These are phyloP conservation scores for Vigna unguiculata DNA, from an alignment of 306 rosid genomes.

Conservation along the genomic window DNA sequence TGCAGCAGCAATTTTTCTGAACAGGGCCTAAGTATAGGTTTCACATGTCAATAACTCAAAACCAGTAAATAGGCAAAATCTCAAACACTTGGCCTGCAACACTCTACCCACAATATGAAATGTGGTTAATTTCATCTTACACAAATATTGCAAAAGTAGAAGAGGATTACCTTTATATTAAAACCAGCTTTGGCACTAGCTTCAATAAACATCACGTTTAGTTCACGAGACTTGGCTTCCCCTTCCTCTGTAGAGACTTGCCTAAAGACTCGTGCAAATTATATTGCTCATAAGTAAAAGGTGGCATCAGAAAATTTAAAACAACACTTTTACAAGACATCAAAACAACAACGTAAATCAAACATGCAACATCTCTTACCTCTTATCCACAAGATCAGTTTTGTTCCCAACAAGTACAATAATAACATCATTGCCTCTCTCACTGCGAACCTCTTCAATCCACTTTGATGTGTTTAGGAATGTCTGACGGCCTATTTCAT, in stretches of 20 bases:
- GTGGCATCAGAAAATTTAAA: slow-evolving; percentile 10
- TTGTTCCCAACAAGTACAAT: slow-evolving; percentile 79
- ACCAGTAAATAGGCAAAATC: neutral
- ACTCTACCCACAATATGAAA: neutral
- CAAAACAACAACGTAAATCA: slow-evolving; percentile 13
- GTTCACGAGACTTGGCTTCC: slow-evolving; percentile 57
- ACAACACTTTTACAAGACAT: slow-evolving; percentile 5
- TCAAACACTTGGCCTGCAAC: slow-evolving; percentile 4
- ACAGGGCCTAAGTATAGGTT: slow-evolving; percentile 51
- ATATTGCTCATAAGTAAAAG: slow-evolving; percentile 25
- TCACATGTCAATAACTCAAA: slow-evolving; percentile 4
- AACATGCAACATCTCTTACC: slow-evolving; percentile 49
- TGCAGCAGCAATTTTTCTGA: slow-evolving; percentile 61
- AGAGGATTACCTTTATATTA: slow-evolving; percentile 50
- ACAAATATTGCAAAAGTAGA: neutral
- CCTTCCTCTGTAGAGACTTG: slow-evolving; percentile 62
- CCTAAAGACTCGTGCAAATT: slow-evolving; percentile 42
- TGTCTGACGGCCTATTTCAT: slow-evolving; percentile 61
- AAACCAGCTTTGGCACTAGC: slow-evolving; percentile 57
- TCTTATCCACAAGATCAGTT: slow-evolving; percentile 80
- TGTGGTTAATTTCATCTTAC: neutral
- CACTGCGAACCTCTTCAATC: slow-evolving; percentile 81
- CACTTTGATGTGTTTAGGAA: slow-evolving; percentile 75
- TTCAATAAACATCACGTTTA: slow-evolving; percentile 56
- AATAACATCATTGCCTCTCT: slow-evolving; percentile 75